Percentiles rank a stretch among this genome's conserved stretches.
phyloP scores from a whole-genome alignment of 352 stramenopile genomes.

The Aphanomyces cochlioides region DNA sequence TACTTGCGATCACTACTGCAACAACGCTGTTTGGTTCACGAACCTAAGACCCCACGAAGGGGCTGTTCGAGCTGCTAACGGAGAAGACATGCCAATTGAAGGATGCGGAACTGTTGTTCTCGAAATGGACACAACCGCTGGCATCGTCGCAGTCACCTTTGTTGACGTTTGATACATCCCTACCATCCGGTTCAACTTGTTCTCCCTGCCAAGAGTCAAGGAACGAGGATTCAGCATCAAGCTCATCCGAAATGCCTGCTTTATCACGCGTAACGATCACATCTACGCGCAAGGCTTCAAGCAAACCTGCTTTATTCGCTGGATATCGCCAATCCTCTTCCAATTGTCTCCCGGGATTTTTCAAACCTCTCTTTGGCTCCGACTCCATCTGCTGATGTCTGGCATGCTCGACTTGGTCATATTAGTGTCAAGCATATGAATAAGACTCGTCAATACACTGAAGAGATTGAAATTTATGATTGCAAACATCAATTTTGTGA shows the following conservation, averaged over 20 bases:
- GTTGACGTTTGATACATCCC: neutral
- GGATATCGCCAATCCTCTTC: constrained; percentile 4
- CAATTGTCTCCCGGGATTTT: neutral
- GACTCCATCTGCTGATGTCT: neutral
- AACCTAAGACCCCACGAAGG: too few relatives aligned
- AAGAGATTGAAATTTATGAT: neutral
- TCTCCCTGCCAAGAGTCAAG: neutral
- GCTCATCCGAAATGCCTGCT: neutral
- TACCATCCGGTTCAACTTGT: neutral
- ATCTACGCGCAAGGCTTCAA: neutral
- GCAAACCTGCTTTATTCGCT: neutral
- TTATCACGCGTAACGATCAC: neutral
- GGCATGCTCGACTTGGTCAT: neutral
- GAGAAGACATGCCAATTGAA: too few relatives aligned
- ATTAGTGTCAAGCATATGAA: neutral
- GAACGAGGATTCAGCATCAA: neutral
- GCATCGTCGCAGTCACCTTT: too few relatives aligned
- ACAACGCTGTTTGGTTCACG: too few relatives aligned
- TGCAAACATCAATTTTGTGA: neutral
- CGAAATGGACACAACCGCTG: too few relatives aligned
- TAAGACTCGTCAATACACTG: neutral
- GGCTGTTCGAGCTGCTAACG: too few relatives aligned
- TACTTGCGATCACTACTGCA: too few relatives aligned
- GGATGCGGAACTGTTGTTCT: too few relatives aligned
- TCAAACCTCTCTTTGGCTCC: neutral